These are phyloP conservation scores for Aspergillus ochraceus DNA, from an alignment of 2,329 filamentous ascomycete species.

Conservation along the genomic window DNA sequence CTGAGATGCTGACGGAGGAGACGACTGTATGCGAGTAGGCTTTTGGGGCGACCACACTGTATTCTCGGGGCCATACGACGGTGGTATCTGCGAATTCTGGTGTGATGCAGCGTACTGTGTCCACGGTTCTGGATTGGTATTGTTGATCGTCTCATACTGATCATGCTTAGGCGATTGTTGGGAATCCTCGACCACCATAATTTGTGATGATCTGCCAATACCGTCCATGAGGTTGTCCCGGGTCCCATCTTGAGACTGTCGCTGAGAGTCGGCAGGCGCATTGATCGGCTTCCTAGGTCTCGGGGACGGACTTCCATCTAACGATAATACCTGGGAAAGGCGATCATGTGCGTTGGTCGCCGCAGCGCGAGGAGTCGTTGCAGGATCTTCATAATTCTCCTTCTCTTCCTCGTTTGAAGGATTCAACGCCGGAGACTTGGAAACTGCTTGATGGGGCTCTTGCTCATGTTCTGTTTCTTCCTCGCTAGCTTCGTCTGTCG, in stretches of 20 bases:
- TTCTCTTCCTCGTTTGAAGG: conserved; percentile 47
- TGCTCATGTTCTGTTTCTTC: conserved; percentile 52
- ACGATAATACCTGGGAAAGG: conserved; percentile 38
- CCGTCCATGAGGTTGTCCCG: conserved; percentile 10
- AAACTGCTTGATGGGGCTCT: conserved; percentile 27
- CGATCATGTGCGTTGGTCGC: conserved; percentile 38
- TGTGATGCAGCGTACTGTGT: neutral
- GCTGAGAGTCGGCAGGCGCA: neutral
- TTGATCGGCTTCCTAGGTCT: conserved; percentile 1
- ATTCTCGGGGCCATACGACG: conserved; percentile 13
- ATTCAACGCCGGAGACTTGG: conserved; percentile 29
- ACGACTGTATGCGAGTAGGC: conserved; percentile 19
- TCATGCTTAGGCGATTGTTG: conserved; percentile 31
- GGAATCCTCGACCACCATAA: conserved; percentile 38
- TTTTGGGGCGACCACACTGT: conserved; percentile 18
- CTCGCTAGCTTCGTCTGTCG: conserved; percentile 34
- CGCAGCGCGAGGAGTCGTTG: conserved; percentile 28
- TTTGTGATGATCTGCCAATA: conserved; percentile 29
- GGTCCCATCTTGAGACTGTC: conserved; percentile 2
- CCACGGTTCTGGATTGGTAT: conserved; percentile 2
- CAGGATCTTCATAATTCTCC: conserved; percentile 42
- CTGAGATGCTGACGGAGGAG: conserved; percentile 25
- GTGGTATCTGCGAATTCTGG: conserved; percentile 6
- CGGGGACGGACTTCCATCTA: conserved; percentile 23
- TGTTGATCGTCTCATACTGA: conserved; percentile 8